Percentiles rank a stretch among this genome's conserved stretches.
Evolutionary conservation across 2,329 filamentous ascomycete species (phyloP).

Genomic region (Cladosporium phlei): DNA sequence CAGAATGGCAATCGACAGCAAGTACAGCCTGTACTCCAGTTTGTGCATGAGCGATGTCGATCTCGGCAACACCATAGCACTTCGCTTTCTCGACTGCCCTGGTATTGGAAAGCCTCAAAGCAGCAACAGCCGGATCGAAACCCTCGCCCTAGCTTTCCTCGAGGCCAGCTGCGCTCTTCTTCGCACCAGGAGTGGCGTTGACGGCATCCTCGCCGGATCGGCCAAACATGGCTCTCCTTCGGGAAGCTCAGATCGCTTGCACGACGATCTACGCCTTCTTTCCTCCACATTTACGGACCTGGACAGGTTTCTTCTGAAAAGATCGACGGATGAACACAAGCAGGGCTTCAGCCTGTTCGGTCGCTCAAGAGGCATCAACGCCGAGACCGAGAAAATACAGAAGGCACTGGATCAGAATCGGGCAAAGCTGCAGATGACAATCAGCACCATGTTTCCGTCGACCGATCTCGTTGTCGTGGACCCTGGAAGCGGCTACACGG

Average conservation of each 20-base stretch:
- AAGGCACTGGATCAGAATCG: conserved; percentile 54
- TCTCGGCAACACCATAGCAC: conserved; percentile 59
- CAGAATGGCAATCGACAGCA: background rate
- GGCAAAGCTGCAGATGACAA: conserved; percentile 57
- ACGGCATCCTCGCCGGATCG: conserved; percentile 50
- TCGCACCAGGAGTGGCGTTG: conserved; percentile 63
- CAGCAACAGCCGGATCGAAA: conserved; percentile 12
- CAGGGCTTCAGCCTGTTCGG: conserved; percentile 57
- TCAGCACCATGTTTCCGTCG: conserved; percentile 48
- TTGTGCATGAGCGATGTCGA: conserved; percentile 56
- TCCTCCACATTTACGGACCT: conserved; percentile 59
- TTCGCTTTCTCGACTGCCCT: conserved; percentile 61
- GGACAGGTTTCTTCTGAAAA: conserved; percentile 49
- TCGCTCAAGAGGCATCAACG: conserved; percentile 52
- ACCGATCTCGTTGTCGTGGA: conserved; percentile 55
- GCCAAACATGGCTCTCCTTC: conserved; percentile 43
- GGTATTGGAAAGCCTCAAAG: conserved; percentile 46
- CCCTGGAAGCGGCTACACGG: conserved; percentile 62
- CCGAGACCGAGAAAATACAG: conserved; percentile 58
- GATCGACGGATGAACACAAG: conserved; percentile 50
- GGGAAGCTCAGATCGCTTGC: conserved; percentile 55
- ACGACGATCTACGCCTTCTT: conserved; percentile 58
- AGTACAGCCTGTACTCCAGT: background rate
- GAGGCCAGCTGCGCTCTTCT: conserved; percentile 59
- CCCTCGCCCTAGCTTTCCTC: conserved; percentile 61